Evolutionary conservation across 2,329 filamentous ascomycete species (phyloP).

Genomic region (Chrysoporthe cubensis): DNA sequence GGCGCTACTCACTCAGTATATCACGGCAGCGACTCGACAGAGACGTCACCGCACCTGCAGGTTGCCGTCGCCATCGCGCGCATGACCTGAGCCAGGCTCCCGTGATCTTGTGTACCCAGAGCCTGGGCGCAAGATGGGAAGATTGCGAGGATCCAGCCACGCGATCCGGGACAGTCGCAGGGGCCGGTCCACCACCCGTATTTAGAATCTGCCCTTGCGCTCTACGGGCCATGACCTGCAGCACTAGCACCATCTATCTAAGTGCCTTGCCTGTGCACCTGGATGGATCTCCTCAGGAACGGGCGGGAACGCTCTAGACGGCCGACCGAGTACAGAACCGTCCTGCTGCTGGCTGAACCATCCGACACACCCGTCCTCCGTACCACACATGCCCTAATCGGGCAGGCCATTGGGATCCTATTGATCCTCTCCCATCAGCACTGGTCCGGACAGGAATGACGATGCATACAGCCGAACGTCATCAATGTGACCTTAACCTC

Average conservation of each 20-base stretch:
- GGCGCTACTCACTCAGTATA: neutral
- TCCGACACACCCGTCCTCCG: neutral
- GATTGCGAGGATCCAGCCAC: neutral
- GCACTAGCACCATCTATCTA: neutral
- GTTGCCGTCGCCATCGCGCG: neutral
- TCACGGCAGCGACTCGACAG: neutral
- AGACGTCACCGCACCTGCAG: neutral
- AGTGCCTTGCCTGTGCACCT: neutral
- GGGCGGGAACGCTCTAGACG: neutral
- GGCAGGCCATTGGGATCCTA: slow-evolving; percentile 5
- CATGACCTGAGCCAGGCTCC: no score
- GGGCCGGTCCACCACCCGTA: slow-evolving; percentile 1
- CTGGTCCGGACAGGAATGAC: neutral
- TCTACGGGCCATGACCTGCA: neutral
- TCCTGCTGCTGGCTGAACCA: no score
- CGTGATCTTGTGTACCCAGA: no score
- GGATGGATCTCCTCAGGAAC: neutral
- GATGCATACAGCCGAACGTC: neutral
- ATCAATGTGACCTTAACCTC: slow-evolving; percentile 1
- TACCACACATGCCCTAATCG: neutral
- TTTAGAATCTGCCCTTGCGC: neutral
- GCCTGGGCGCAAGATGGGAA: no score
- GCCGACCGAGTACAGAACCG: neutral
- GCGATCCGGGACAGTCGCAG: neutral
- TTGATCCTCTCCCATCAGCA: neutral